phyloP scores from a whole-genome alignment of 371 early-diverging fungal species.

The Actinomucor elegans region DNA sequence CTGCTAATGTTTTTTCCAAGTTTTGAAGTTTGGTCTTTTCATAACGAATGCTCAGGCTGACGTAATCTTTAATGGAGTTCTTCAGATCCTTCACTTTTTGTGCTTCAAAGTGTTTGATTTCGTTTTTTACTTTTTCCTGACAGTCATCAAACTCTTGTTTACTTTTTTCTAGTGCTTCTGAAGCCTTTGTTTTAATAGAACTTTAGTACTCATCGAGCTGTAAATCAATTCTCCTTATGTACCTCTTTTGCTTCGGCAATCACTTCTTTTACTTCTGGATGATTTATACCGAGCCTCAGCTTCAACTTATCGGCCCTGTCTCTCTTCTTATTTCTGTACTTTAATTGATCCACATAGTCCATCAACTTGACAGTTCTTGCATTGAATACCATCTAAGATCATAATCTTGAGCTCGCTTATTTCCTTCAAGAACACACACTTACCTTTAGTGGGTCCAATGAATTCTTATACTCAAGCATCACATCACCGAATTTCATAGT shows the following conservation, averaged over 20 bases:
- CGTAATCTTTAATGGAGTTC: slow-evolving; percentile 49
- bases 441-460: slow-evolving; percentile 54
- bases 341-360: slow-evolving; percentile 57
- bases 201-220: too few species aligned
- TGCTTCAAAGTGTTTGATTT: slow-evolving; percentile 51
- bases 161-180: slow-evolving; percentile 29
- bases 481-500: slow-evolving; percentile 59
- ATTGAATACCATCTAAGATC: slow-evolving; percentile 46
- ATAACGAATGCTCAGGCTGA: slow-evolving; percentile 41
- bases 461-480: slow-evolving; percentile 56
- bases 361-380: slow-evolving; percentile 53
- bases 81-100: slow-evolving; percentile 52
- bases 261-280: slow-evolving; percentile 44
- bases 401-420: too few species aligned
- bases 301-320: slow-evolving; percentile 48
- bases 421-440: too few species aligned
- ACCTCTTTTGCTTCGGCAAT: slow-evolving; percentile 49
- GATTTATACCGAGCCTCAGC: slow-evolving; percentile 43
- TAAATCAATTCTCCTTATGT: too few species aligned
- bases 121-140: slow-evolving; percentile 51
- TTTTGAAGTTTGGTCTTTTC: slow-evolving; percentile 50
- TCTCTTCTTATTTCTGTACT: slow-evolving; percentile 49
- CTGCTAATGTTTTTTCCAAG: slow-evolving; percentile 50
- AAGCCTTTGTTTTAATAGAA: slow-evolving; percentile 23
- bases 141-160: slow-evolving; percentile 43